Percentiles rank a stretch among this genome's conserved stretches.
These are phyloP conservation scores for Zopfochytrium polystomum DNA, from an alignment of 371 early-diverging fungal species.

Conservation along the genomic window DNA sequence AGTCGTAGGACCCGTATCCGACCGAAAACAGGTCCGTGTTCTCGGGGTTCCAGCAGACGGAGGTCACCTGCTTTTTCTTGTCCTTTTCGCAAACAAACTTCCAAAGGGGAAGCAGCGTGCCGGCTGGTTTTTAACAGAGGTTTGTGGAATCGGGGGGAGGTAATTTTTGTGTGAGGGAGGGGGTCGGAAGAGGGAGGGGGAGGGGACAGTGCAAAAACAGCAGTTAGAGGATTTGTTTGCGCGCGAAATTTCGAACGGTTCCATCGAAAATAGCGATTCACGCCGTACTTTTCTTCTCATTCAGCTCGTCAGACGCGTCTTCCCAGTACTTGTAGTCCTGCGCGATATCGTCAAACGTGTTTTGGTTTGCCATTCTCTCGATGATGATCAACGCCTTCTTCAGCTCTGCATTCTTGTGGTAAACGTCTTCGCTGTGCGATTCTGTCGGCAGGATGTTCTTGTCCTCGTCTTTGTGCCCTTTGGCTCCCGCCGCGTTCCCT, in stretches of 20 bases:
- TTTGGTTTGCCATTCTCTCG: constrained; percentile 63
- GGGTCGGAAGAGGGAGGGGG: no score
- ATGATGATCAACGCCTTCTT: constrained; percentile 46
- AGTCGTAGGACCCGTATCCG: constrained; percentile 59
- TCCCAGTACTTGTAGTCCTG: constrained; percentile 66
- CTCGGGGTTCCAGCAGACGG: constrained; percentile 52
- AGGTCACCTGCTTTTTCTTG: constrained; percentile 56
- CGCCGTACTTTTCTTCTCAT: constrained; percentile 24
- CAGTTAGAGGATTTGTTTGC: no score
- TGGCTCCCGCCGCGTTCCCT: constrained; percentile 38
- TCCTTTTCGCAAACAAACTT: constrained; percentile 55
- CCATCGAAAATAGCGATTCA: constrained; percentile 14
- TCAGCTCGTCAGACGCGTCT: constrained; percentile 58
- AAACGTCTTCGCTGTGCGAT: constrained; percentile 49
- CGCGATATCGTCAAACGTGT: constrained; percentile 59
- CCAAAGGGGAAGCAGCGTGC: constrained; percentile 56
- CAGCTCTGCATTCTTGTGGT: constrained; percentile 51
- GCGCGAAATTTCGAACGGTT: no score
- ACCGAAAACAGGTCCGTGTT: constrained; percentile 55
- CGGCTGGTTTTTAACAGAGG: no score
- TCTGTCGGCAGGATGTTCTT: constrained; percentile 43
- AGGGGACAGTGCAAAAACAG: no score
- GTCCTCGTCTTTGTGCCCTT: constrained; percentile 55
- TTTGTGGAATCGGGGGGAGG: no score
- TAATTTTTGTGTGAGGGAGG: no score